Evolutionary conservation across 306 rosid genomes (phyloP).

Genomic region (Prosopis cineraria): DNA sequence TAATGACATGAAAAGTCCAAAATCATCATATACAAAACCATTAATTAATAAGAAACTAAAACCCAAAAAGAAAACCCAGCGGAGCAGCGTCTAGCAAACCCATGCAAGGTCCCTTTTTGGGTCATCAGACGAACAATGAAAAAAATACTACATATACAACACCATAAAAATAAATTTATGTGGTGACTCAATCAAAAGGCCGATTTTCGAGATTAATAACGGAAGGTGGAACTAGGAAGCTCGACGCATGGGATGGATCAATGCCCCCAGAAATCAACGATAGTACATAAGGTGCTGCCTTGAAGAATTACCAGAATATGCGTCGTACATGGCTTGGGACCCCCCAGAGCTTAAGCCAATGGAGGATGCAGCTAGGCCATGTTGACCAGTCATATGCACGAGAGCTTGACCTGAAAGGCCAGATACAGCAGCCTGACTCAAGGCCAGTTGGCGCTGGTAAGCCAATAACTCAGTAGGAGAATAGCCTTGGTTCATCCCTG

Average conservation of each 20-base stretch:
- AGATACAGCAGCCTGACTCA: conserved; percentile 69
- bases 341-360: conserved; percentile 62
- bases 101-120: conserved; percentile 23
- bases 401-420: conserved; percentile 71
- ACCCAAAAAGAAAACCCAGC: conserved; percentile 35
- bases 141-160: conserved; percentile 51
- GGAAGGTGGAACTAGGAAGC: conserved; percentile 34
- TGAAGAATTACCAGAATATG: conserved; percentile 60
- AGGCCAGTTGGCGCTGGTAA: conserved; percentile 77
- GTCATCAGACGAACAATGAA: conserved; percentile 36
- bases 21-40: conserved; percentile 41
- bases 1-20: conserved; percentile 37
- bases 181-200: conserved; percentile 26
- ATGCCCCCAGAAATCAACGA: conserved; percentile 46
- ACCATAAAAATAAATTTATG: conserved; percentile 37
- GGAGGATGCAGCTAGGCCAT: conserved; percentile 60
- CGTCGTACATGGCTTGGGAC: conserved; percentile 73
- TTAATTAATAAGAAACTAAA: conserved; percentile 33
- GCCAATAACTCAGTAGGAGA: conserved; percentile 75
- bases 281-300: conserved; percentile 80
- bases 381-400: conserved; percentile 62
- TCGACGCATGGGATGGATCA: conserved; percentile 37
- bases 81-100: conserved; percentile 41
- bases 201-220: conserved; percentile 21
- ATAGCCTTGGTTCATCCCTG: conserved; percentile 70